Evolutionary conservation across 2,329 filamentous ascomycete species (phyloP).

Genomic region (Paraphaeosphaeria minitans): DNA sequence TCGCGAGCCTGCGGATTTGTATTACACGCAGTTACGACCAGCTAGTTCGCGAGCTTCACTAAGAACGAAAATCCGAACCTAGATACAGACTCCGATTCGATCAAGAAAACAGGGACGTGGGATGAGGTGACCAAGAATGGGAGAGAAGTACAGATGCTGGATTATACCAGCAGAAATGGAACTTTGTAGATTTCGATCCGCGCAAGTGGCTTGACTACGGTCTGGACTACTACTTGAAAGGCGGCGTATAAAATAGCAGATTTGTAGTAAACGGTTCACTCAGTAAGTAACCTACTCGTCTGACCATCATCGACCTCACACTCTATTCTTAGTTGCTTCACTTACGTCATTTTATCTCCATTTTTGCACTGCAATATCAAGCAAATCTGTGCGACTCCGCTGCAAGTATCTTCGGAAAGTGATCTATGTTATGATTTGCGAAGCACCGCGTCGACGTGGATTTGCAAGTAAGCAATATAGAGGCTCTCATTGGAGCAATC

Average conservation of each 20-base stretch:
- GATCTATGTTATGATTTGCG: not conserved
- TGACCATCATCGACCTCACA: not conserved
- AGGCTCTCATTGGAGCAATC: no score
- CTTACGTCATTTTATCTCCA: not conserved
- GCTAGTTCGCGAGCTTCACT: constrained; percentile 60
- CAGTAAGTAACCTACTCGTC: not conserved
- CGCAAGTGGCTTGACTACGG: constrained; percentile 50
- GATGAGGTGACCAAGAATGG: constrained; percentile 41
- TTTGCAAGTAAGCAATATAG: no score
- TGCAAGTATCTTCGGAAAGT: not conserved
- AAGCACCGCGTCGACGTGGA: no score
- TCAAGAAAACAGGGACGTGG: constrained; percentile 47
- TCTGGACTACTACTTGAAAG: constrained; percentile 41
- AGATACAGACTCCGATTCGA: constrained; percentile 48
- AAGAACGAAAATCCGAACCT: constrained; percentile 59
- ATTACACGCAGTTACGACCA: constrained; percentile 53
- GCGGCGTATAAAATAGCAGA: constrained; percentile 20
- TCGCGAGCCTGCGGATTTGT: constrained; percentile 58
- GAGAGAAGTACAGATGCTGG: constrained; percentile 50
- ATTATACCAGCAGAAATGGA: constrained; percentile 52
- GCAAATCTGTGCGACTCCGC: not conserved
- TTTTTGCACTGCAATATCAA: not conserved
- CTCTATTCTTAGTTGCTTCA: not conserved
- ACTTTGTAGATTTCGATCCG: constrained; percentile 57
- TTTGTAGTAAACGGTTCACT: not conserved